Evolutionary conservation across 305 asterid species (phyloP), one percentile per base, ranked within the genome.

Genomic region (Rubia occidens): DNA sequence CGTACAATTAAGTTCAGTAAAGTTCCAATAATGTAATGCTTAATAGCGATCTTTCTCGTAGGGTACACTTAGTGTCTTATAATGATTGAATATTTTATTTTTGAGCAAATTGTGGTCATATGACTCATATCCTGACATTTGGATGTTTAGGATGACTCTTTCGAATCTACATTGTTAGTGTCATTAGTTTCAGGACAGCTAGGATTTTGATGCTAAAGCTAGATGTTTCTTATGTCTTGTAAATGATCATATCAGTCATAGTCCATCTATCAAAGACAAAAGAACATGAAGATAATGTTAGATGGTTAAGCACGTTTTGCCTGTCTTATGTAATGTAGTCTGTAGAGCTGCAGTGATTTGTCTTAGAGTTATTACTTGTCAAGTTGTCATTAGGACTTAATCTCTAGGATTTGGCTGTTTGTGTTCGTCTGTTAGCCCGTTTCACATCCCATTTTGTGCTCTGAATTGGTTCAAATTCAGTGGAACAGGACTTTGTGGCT

Each of bases 81-180:
- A 17, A 17, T 53, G 58, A 20, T 53, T 53, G 55, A 53, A n/a
- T 53, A 53, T 6, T 17, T 17, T 53, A n/a, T 53, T 17, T 53
- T 17, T 53, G 21, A 53, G 58, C 58, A 53, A 3, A 53, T 9
- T 56, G 15, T 21, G 40, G 61, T 43, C 58, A 43, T 45, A 43
- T 26, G 11, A 32, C 4, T 32, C 3, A 32, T 2, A 32, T 32
- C 54, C 9, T 32, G 11, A 15, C 59, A 21, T 35, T 11, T 43
- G 60, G 39, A 70, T 43, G 17, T 70, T 59, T 68, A 17, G 18
- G 65, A 26, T 35, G 66, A 42, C 55, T 58, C 56, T 44, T 69
- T 59, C 64, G 9, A 11, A 11, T 59, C 64, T 24, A 13, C 29
- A 58, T 20, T 35, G 42, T 2, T 8, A 18, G 44, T 56, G 24